Base-by-base conservation (phyloP, 257 asterid genomes). In the Nicotiana paniculata region DNA sequence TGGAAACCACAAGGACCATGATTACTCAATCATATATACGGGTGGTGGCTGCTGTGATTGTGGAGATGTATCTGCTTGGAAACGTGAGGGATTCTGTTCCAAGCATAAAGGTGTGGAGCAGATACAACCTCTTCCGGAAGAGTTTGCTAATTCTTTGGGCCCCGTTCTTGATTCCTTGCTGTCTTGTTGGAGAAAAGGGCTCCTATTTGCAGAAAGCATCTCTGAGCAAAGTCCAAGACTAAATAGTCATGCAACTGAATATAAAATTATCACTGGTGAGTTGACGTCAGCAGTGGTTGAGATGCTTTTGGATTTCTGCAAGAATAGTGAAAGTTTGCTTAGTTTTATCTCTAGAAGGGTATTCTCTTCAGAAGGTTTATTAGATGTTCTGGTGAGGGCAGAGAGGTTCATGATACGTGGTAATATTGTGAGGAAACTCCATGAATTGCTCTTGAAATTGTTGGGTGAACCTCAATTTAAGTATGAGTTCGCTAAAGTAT, bases 31-130 rank as follows among this genome's bases (percentile, higher is more conserved):
- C 85, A 93, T 94, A 37, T 93, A 90, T 85, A 96, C 98, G 3
- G 93, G 96, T 51, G 97, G 98, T 13, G 99, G 99, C 81, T 96
- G 99, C 90, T 96, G 99, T 87, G 99, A 96, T 82, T 96, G 99
- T 90, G 99, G 99, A 83, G 99, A 96, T 93, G 79, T 89, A 77
- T 93, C 98, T 30, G 99, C 99, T 37, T 96, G 99, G 99, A 94
- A 94, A 86, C 97, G 93, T 3, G 95, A 91, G 82, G 99, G 99
- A 74, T 96, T 96, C 90, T 96, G 99, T 90, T 93, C 92, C 3
- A 90, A 90, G 88, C 99, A 96, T 86, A 94, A 90, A 89, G 99
- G 99, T 15, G 89, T 91, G 0, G 98, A 94, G 85, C 93, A 93
- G 90, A 89, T 96, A 86, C 89, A 92, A 84, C 99, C 95, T 74